A percentile compares a stretch with the other conserved stretches of the same genome.
These are phyloP conservation scores for Lactarius tabidus DNA, from an alignment of 768 basidiomycete species.

Conservation along the genomic window DNA sequence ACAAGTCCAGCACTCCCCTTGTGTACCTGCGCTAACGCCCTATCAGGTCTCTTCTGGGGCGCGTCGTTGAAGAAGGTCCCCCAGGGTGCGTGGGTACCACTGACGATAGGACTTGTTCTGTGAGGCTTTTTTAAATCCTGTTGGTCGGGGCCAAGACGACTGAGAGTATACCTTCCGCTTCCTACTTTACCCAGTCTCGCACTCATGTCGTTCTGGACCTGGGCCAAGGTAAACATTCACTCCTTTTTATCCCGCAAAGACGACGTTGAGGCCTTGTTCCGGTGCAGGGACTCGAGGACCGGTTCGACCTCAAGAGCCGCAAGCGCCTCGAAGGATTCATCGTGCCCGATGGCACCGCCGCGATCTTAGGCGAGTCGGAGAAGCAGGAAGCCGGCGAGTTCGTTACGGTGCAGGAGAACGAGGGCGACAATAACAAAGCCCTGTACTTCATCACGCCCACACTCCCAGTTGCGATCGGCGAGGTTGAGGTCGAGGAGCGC, in stretches of 20 bases:
- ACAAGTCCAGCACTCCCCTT: background rate
- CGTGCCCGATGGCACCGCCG: constrained; percentile 28
- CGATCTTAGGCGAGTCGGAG: constrained; percentile 10
- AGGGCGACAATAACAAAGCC: background rate
- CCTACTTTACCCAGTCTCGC: constrained; percentile 30
- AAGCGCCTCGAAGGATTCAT: constrained; percentile 55
- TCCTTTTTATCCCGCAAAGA: background rate
- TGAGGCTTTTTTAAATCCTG: constrained; percentile 28
- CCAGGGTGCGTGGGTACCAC: constrained; percentile 63
- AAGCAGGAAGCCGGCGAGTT: background rate
- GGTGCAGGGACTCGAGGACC: constrained; percentile 51
- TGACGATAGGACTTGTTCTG: constrained; percentile 52
- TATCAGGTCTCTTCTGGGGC: constrained; percentile 54
- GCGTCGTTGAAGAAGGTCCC: constrained; percentile 59
- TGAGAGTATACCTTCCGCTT: background rate
- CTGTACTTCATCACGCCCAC: constrained; percentile 18
- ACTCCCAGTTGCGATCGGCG: background rate
- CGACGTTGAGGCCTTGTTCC: too few species aligned
- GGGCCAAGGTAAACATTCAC: constrained; percentile 45
- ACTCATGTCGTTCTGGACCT: constrained; percentile 62
- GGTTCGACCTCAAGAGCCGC: constrained; percentile 56
- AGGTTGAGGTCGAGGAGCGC: constrained; percentile 5
- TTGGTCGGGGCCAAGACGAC: background rate
- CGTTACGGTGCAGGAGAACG: background rate
- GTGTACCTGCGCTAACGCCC: background rate